These are phyloP conservation scores for Datisca glomerata DNA, from an alignment of 306 rosid genomes.

Conservation along the genomic window DNA sequence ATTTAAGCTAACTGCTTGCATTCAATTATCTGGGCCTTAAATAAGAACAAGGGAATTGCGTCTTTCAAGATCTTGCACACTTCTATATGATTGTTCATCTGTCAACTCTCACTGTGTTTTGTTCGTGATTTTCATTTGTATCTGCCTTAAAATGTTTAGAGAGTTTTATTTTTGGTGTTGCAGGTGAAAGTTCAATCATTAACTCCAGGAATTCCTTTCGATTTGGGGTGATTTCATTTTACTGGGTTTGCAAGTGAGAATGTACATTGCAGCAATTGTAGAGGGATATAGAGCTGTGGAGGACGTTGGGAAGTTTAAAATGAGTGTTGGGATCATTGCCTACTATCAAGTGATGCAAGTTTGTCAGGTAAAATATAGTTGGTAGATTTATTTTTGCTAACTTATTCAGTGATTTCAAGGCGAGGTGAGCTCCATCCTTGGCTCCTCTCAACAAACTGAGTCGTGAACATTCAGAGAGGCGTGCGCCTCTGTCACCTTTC, in stretches of 20 bases:
- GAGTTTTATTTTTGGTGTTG: conserved; percentile 13
- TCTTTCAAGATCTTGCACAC: too few relatives aligned
- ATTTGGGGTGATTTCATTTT: conserved; percentile 18
- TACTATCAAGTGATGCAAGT: conserved; percentile 84
- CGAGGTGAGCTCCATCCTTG: too few relatives aligned
- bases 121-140: neutral
- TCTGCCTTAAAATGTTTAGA: too few relatives aligned
- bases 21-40: neutral
- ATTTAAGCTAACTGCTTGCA: too few relatives aligned
- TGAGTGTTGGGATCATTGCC: conserved; percentile 80
- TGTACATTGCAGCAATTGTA: conserved; percentile 58
- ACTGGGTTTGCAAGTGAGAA: conserved; percentile 45
- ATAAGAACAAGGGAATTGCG: too few relatives aligned
- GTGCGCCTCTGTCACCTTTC: too few relatives aligned
- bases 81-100: too few relatives aligned
- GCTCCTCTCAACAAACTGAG: too few relatives aligned
- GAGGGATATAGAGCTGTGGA: conserved; percentile 50
- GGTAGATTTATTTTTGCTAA: neutral
- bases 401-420: too few relatives aligned
- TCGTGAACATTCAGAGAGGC: too few relatives aligned
- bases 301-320: conserved; percentile 65
- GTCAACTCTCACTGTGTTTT: too few relatives aligned
- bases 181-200: conserved; percentile 23
- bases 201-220: conserved; percentile 11
- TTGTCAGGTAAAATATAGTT: conserved; percentile 52